A percentile compares a stretch with the other conserved stretches of the same genome.
phyloP scores from a whole-genome alignment of 2,329 filamentous ascomycete genomes.

The Hypomyces perniciosus region DNA sequence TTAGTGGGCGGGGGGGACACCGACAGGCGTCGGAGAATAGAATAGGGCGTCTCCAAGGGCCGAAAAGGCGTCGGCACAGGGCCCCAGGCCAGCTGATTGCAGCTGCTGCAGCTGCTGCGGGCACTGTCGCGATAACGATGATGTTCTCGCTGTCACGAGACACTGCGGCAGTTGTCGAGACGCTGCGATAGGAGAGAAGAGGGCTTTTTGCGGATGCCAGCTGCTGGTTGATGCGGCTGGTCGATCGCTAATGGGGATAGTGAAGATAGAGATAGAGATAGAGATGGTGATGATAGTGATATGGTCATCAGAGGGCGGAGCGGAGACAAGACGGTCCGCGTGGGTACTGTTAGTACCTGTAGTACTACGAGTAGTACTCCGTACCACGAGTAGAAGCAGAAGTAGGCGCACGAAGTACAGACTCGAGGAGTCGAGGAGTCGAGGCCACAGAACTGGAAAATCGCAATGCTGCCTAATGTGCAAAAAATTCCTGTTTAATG shows the following conservation, averaged over 20 bases:
- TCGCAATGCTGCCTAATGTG: no score
- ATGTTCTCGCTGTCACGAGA: no score
- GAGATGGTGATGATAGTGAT: slow-evolving; percentile 7
- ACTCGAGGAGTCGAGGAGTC: no score
- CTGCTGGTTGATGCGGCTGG: slow-evolving; percentile 6
- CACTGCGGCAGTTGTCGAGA: background rate
- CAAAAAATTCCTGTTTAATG: no score
- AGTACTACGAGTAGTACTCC: background rate
- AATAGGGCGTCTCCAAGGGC: background rate
- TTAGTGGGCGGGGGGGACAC: background rate
- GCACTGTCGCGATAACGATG: no score
- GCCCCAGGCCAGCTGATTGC: no score
- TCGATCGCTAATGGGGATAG: background rate
- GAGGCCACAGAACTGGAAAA: no score
- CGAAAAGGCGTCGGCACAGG: background rate
- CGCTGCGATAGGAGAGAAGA: background rate
- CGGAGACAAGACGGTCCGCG: slow-evolving; percentile 10
- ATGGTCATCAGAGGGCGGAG: slow-evolving; percentile 10
- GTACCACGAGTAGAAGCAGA: no score
- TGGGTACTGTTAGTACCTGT: background rate
- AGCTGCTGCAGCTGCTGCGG: no score
- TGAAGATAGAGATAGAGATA: background rate
- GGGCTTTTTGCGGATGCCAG: background rate
- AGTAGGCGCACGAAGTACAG: no score
- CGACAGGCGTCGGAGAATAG: background rate